phyloP scores from a whole-genome alignment of 345 rosid genomes.

The Camelina hispida region DNA sequence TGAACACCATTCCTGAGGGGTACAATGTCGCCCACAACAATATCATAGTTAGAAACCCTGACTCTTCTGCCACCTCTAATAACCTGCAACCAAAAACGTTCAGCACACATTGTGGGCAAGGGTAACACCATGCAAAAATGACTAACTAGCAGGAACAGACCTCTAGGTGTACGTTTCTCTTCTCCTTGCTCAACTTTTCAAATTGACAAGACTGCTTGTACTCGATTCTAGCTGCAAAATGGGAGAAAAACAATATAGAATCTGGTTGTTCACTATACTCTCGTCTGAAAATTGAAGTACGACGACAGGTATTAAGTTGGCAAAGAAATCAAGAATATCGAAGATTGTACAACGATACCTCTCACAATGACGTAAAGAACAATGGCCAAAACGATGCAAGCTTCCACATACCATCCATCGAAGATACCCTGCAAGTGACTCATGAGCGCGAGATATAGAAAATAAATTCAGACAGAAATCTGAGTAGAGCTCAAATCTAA shows the following conservation, averaged over 20 bases:
- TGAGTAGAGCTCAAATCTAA: background rate
- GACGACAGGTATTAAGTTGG: background rate
- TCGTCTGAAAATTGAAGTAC: no score
- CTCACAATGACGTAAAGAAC: conserved; percentile 71
- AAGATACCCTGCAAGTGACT: conserved; percentile 54
- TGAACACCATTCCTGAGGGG: conserved; percentile 85
- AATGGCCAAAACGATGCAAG: conserved; percentile 69
- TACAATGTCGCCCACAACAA: conserved; percentile 87
- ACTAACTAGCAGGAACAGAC: conserved; percentile 43
- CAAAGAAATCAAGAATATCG: conserved; percentile 4
- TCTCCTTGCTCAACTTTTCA: conserved; percentile 75
- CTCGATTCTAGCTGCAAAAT: conserved; percentile 65
- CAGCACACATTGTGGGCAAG: background rate
- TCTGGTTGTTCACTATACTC: background rate
- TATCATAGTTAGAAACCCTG: conserved; percentile 65
- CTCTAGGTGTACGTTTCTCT: conserved; percentile 74
- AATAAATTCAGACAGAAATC: background rate
- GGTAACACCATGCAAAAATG: background rate
- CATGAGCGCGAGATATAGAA: background rate
- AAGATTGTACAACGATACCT: conserved; percentile 51
- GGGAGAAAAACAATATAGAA: background rate
- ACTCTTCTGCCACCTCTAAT: conserved; percentile 68
- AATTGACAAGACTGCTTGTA: conserved; percentile 81
- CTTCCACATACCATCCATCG: conserved; percentile 80
- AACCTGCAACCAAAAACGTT: conserved; percentile 52